Evolutionary conservation across 2,329 filamentous ascomycete species (phyloP), one percentile per base, ranked within the genome.

Genomic region (Rutstroemia sydowiana): DNA sequence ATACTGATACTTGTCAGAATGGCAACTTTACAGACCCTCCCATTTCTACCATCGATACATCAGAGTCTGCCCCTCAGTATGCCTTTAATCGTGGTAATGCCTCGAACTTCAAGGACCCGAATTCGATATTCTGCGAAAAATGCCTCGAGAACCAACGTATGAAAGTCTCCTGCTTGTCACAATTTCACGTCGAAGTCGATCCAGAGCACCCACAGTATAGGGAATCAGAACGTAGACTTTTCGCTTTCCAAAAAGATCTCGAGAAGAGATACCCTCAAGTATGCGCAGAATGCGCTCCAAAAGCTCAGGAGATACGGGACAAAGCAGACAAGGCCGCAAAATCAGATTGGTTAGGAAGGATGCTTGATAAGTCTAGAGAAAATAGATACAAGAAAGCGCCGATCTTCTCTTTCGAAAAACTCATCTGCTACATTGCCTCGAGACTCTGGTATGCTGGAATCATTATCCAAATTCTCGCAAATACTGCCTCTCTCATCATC

Each of bases 11-110:
- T 14, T 5, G 9, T 16, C 63, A 93, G 87, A 81, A 88, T 66
- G 92, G 92, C 63, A 83, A 95, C 46, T 93, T 97, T 59, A 86
- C 88, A 51, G 92, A 98, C 68, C 88, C 91, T 23, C 90, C 88
- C 2, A 75, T 83, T 21, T 71, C 76, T 18, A 79, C 79, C 53
- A 77, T 75, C n/a, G 70, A 71, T 44, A 67, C 68, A 55, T 67
- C 72, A 62, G 66, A 72, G 50, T 65, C 69, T 55, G 64, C 67
- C 36, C 64, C 70, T n/a, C 69, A 71, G 52, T 83, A 74, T 66
- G 77, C 68, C 42, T 70, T 73, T 48, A 62, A 72, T 43, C 70
- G 70, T 56, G 59, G 72, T 54, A 49, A 57, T 28, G 30, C 14
- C 6, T 31, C 18, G 5, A 16, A 43, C 36, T 14, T 31, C 23